A percentile compares a stretch with the other conserved stretches of the same genome.
Evolutionary conservation across 2,329 filamentous ascomycete genomes (phyloP).

Genomic region (Lecanicillium sp.): DNA sequence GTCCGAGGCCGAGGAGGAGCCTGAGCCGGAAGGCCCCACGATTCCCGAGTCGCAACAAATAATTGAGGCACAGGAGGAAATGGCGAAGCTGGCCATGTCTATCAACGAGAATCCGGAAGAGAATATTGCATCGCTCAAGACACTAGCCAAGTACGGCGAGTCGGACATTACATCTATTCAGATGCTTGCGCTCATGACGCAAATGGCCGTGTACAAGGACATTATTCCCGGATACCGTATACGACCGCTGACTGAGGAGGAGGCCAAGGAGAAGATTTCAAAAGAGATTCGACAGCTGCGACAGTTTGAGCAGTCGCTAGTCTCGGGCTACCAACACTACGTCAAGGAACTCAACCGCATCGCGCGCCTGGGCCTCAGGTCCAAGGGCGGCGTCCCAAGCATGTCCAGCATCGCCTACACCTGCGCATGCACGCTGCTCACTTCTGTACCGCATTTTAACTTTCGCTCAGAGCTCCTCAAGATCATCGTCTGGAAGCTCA

Average conservation of each 20-base stretch:
- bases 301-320: slow-evolving; percentile 79
- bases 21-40: slow-evolving; percentile 48
- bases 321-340: slow-evolving; percentile 80
- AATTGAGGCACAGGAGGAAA: slow-evolving; percentile 80
- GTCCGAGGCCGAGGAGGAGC: slow-evolving; percentile 42
- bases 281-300: slow-evolving; percentile 84
- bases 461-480: slow-evolving; percentile 83
- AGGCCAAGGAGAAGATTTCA: slow-evolving; percentile 72
- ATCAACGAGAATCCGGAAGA: slow-evolving; percentile 94
- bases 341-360: slow-evolving; percentile 67
- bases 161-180: slow-evolving; percentile 67
- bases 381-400: slow-evolving; percentile 35
- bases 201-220: slow-evolving; percentile 89
- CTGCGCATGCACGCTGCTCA: slow-evolving; percentile 77
- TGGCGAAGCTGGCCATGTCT: slow-evolving; percentile 72
- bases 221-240: slow-evolving; percentile 96
- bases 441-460: slow-evolving; percentile 91
- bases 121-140: slow-evolving; percentile 72
- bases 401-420: slow-evolving; percentile 73
- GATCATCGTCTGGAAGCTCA: slow-evolving; percentile 80
- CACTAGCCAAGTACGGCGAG: slow-evolving; percentile 66
- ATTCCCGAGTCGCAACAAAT: slow-evolving; percentile 76
- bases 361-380: slow-evolving; percentile 49
- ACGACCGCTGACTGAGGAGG: slow-evolving; percentile 70
- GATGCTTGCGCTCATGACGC: slow-evolving; percentile 80